Conservation (phyloP, 192 early-diverging fungal genomes). For the Gamsiella multidivaricata region DNA sequence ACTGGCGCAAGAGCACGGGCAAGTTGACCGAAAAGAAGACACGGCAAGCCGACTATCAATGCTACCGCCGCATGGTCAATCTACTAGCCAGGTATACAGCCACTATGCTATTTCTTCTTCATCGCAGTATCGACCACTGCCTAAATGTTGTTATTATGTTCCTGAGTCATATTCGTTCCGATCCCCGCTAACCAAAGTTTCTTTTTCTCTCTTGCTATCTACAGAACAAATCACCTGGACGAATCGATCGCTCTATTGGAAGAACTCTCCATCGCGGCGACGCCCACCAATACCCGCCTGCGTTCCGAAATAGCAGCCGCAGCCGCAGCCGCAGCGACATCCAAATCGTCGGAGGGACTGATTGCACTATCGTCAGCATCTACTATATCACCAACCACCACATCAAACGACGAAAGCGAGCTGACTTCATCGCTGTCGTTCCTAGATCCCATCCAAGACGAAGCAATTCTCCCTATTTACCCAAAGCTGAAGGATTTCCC, state of each 20-base stretch:
- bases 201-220: background rate
- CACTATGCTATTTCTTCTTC: background rate
- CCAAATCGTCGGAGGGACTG: background rate
- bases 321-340: background rate
- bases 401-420: background rate
- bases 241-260: constrained; percentile 45
- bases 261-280: constrained; percentile 44
- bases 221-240: constrained; percentile 45
- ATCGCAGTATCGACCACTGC: background rate
- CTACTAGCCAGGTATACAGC: constrained; percentile 65
- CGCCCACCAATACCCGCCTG: constrained; percentile 50
- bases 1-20: constrained; percentile 61
- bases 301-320: constrained; percentile 30
- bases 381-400: background rate
- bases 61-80: constrained; percentile 72
- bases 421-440: constrained; percentile 1
- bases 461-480: constrained; percentile 31
- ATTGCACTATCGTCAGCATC: background rate
- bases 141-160: no score
- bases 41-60: constrained; percentile 63
- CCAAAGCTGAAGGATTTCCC: constrained; percentile 49
- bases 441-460: constrained; percentile 17
- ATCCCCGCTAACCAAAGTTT: background rate
- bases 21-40: constrained; percentile 51
- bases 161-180: background rate